Evolutionary conservation across 2,329 filamentous ascomycete species (phyloP), one percentile per base, ranked within the genome.

Genomic region (Penicillium sp.): DNA sequence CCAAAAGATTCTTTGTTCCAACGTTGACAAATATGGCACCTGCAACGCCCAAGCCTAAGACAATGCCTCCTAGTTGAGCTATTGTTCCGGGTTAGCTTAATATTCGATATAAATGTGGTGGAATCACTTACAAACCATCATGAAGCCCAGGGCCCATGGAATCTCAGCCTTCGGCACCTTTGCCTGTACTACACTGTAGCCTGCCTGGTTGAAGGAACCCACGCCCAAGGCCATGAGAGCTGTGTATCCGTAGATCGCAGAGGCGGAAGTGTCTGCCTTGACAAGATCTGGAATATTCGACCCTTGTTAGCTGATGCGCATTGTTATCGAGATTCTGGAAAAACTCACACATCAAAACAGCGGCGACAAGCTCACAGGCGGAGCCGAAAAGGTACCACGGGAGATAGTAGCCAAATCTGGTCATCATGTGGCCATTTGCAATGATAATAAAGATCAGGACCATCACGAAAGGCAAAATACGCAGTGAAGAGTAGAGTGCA

Each of bases 401-500:
- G 27, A 61, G 61, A 56, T 69, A 69, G 44, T 64, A 66, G 5
- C 65, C 62, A 16, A 58, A 27, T 13, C 51, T 59, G 9, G 61
- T 39, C 54, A 72, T 60, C 1, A 67, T 54, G 8, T 53, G 54
- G 3, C 71, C 63, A 21, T 61, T 62, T 23, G 58, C 47, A 19
- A 71, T 48, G 35, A 64, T 63, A 9, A 61, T 43, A 16, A 58
- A 27, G 16, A 73, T 64, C 10, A 64, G 48, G 3, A 71, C n/a
- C n/a, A 59, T 52, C 43, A 75, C 65, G 35, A 69, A 71, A 0
- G 72, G 73, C 9, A 75, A 62, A 0, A 76, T 62, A 1, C 70
- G 69, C 1, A 76, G 69, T 1, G 68, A 69, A 2, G 71, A 62
- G 35, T 52, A 51, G 3, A 72, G 35, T 1, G 67, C 70, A 0